phyloP scores from a whole-genome alignment of 257 asterid species.

The Forsythia viridissima region DNA sequence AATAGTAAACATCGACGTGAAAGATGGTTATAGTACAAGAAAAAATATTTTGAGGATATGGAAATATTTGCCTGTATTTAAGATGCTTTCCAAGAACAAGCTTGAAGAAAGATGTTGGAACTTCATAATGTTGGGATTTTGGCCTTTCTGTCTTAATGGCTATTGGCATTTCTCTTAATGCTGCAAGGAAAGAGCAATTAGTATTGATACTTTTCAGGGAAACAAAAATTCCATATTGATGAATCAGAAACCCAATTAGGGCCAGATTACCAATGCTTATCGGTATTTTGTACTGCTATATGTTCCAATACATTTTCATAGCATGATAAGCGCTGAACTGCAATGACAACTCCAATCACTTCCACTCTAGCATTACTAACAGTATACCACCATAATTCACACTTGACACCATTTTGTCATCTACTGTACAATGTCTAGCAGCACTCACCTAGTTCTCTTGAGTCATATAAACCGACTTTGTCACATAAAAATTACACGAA shows the following conservation, averaged over 20 bases:
- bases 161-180: slow-evolving; percentile 81
- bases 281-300: background rate
- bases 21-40: background rate
- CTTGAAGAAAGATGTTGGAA: slow-evolving; percentile 92
- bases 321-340: too few relatives aligned
- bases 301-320: background rate
- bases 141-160: slow-evolving; percentile 80
- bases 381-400: background rate
- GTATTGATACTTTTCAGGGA: background rate
- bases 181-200: slow-evolving; percentile 46
- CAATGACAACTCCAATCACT: background rate
- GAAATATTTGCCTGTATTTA: slow-evolving; percentile 66
- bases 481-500: too few relatives aligned
- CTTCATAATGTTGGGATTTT: slow-evolving; percentile 82
- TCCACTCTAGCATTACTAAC: background rate
- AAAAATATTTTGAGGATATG: background rate
- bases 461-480: background rate
- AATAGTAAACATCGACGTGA: background rate
- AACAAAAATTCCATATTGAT: background rate
- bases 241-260: background rate
- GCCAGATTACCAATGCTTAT: background rate
- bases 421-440: background rate
- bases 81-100: slow-evolving; percentile 86
- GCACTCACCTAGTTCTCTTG: background rate
- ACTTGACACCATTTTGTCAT: background rate